A percentile compares a stretch with the other conserved stretches of the same genome.
These are phyloP conservation scores for Lichtheimia hyalospora DNA, from an alignment of 371 early-diverging fungal genomes.

Conservation along the genomic window DNA sequence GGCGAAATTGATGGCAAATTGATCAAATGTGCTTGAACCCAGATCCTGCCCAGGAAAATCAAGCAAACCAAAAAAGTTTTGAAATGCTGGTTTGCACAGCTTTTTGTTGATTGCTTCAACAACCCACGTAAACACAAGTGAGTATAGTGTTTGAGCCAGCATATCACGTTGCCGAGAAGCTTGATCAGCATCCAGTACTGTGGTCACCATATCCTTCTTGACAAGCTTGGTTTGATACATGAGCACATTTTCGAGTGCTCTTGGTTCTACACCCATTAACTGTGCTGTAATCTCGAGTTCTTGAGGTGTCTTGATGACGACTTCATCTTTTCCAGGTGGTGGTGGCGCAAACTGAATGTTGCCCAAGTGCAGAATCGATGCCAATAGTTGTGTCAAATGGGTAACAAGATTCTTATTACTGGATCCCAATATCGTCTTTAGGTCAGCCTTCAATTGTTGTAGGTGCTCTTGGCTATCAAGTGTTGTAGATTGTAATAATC, in stretches of 20 bases:
- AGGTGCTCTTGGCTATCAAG: slow-evolving; percentile 2
- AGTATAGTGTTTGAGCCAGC: slow-evolving; percentile 75
- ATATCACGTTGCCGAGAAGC: slow-evolving; percentile 75
- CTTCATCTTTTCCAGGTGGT: slow-evolving; percentile 44
- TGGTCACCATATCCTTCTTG: slow-evolving; percentile 80
- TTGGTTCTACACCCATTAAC: slow-evolving; percentile 78
- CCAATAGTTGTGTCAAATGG: slow-evolving; percentile 80
- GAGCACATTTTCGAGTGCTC: slow-evolving; percentile 75
- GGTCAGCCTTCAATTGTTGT: slow-evolving; percentile 60
- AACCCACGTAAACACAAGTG: slow-evolving; percentile 82
- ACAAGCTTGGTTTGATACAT: slow-evolving; percentile 77
- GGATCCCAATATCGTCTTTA: slow-evolving; percentile 77
- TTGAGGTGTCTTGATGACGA: slow-evolving; percentile 65
- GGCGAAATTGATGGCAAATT: slow-evolving; percentile 74
- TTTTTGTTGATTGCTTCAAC: slow-evolving; percentile 84
- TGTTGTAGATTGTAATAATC: neutral
- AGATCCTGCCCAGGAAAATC: slow-evolving; percentile 53
- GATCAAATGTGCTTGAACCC: slow-evolving; percentile 52
- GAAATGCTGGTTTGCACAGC: slow-evolving; percentile 55
- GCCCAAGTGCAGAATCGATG: slow-evolving; percentile 86
- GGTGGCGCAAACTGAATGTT: slow-evolving; percentile 77
- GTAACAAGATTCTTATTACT: slow-evolving; percentile 64
- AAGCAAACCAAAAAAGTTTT: slow-evolving; percentile 66
- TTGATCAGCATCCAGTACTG: slow-evolving; percentile 71
- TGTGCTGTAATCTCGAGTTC: slow-evolving; percentile 73